Evolutionary conservation across 208 protist species (phyloP).

Genomic region (Trypanosoma boissoni): DNA sequence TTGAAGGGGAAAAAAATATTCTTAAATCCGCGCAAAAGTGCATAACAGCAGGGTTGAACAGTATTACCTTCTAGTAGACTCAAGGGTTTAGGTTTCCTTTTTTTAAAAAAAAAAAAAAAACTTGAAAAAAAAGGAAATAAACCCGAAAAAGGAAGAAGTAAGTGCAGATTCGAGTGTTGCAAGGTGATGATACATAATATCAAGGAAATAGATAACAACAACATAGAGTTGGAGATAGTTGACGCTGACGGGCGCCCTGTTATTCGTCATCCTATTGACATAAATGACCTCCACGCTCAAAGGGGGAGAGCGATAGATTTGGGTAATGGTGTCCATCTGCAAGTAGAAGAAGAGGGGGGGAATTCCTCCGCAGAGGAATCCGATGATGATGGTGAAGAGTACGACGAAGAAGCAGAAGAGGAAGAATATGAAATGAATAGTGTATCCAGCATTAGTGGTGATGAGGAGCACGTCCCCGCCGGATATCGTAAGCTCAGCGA

Average conservation of each 20-base stretch:
- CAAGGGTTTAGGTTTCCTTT: too few species aligned
- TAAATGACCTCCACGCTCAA: conserved; percentile 66
- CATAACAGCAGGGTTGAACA: too few species aligned
- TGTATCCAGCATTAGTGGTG: not conserved
- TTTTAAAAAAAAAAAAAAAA: too few species aligned
- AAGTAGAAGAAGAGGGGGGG: conserved; percentile 63
- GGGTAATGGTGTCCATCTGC: conserved; percentile 56
- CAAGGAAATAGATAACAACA: too few species aligned
- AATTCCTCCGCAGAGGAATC: conserved; percentile 36
- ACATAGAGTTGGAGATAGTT: conserved; percentile 74
- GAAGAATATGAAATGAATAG: not conserved
- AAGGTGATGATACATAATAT: too few species aligned
- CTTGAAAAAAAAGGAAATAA: not conserved
- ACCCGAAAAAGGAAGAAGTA: too few species aligned
- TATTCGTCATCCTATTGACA: conserved; percentile 50
- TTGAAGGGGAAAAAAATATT: too few species aligned
- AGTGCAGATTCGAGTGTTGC: too few species aligned
- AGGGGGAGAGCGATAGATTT: conserved; percentile 47
- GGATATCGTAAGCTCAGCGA: conserved; percentile 7
- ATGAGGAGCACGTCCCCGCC: not conserved
- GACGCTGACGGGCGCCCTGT: conserved; percentile 44
- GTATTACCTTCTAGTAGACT: too few species aligned
- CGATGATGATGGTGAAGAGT: conserved; percentile 8
- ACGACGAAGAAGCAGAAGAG: conserved; percentile 2
- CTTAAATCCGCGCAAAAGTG: too few species aligned